Base-by-base conservation (phyloP, 768 basidiomycete species). In the Chalciporus chontae region DNA sequence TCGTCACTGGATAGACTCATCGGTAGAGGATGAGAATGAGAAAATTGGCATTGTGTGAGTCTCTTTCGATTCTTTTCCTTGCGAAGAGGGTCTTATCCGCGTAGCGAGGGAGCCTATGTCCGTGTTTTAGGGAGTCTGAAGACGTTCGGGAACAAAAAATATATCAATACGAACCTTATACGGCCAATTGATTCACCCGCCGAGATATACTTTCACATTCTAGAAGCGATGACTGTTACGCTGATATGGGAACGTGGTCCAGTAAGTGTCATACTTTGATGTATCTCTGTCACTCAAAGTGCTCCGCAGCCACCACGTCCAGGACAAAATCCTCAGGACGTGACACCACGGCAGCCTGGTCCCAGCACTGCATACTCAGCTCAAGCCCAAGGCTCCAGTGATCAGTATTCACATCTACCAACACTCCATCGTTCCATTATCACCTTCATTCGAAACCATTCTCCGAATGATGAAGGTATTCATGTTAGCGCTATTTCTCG, bases 41-140 rank as follows among this genome's bases (percentile, higher is more conserved):
- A 72, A 74, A 46, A 71, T 71, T 40, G 77, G 73, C 0, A 76
- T 86, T 42, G 69, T 56, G 76, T 79, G 45, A 49, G 73, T 11
- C 26, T 26, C 27, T 43, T 66, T 58, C 8, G 24, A 13, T 5
- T 18, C 19, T 50, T 40, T 9, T 21, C 1, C 39, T 31, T 26
- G 32, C 5, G 8, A 27, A 34, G 2, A 10, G 7, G 10, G 27
- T 18, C 18, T 23, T 10, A 54, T 19, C 26, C 27, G 32, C 40
- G 17, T 51, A 94, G 91, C 45, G 85, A 87, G 65, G 77, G 81
- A n/a, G 74, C 73, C 37, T 92, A 87, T 64, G 84, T 94, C 32
- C 84, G 89, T 14, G 81, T 94, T 40, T 79, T 88, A 26, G 95
- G 95, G 10, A 73, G 74, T 11, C 70, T 98, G 53, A 95, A 95